Conservation (phyloP, 1,284 basidiomycete species). For the Gomphus bonarii region DNA sequence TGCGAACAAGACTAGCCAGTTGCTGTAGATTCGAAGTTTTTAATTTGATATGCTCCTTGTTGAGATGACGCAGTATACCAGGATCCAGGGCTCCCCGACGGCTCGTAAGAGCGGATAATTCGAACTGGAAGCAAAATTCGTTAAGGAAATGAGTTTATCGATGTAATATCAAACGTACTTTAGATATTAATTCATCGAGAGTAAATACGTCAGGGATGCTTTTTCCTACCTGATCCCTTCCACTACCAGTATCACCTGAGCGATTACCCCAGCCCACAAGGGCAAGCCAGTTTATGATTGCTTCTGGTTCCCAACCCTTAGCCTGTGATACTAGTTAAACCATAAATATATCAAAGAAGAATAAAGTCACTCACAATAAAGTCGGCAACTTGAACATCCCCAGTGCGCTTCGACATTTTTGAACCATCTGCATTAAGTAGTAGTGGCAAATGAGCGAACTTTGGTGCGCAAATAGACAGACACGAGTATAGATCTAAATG, state of each 20-base stretch:
- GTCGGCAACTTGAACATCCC: slow-evolving; percentile 79
- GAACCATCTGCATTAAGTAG: slow-evolving; percentile 84
- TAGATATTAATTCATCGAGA: slow-evolving; percentile 49
- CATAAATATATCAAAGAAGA: neutral
- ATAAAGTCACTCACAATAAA: slow-evolving; percentile 55
- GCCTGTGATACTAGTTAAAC: slow-evolving; percentile 18
- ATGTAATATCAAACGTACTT: slow-evolving; percentile 30
- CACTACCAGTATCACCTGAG: slow-evolving; percentile 2
- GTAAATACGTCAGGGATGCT: slow-evolving; percentile 51
- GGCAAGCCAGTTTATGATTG: slow-evolving; percentile 88
- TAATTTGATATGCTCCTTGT: slow-evolving; percentile 62
- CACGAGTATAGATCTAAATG: slow-evolving; percentile 86
- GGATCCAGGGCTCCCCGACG: slow-evolving; percentile 65
- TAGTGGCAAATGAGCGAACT: slow-evolving; percentile 88
- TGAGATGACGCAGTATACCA: slow-evolving; percentile 64
- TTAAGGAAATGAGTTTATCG: neutral
- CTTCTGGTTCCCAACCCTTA: slow-evolving; percentile 84
- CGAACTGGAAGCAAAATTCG: slow-evolving; percentile 39
- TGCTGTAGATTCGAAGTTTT: neutral
- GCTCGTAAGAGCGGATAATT: slow-evolving; percentile 61
- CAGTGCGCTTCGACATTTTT: slow-evolving; percentile 92
- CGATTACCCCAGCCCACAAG: slow-evolving; percentile 79
- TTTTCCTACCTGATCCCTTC: slow-evolving; percentile 18
- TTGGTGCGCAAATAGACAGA: slow-evolving; percentile 62
- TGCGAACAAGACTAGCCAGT: neutral